Conservation (phyloP, 2,329 filamentous ascomycete genomes). For the Monascus ruber region DNA sequence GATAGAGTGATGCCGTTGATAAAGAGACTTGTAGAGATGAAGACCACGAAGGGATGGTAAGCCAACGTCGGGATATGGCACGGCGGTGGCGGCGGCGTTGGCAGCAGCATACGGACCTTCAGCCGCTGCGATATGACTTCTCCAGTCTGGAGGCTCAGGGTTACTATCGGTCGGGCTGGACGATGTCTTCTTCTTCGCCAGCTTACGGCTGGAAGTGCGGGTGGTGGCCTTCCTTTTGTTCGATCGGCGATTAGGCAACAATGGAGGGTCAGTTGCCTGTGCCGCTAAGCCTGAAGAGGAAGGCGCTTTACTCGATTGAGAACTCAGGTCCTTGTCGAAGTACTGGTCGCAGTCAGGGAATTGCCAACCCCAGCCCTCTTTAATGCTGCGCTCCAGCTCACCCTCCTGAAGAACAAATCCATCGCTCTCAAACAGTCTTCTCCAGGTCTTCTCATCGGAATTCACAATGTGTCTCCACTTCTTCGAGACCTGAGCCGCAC, state of each 20-base stretch:
- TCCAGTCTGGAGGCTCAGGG: constrained; percentile 33
- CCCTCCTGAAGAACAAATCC: constrained; percentile 67
- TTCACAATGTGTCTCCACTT: constrained; percentile 87
- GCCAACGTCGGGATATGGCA: constrained; percentile 72
- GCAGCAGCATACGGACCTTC: constrained; percentile 79
- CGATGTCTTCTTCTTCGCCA: constrained; percentile 45
- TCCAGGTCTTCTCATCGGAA: constrained; percentile 91
- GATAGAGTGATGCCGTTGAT: constrained; percentile 84
- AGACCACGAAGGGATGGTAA: constrained; percentile 67
- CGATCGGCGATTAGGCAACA: constrained; percentile 20
- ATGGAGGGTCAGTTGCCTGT: constrained; percentile 12
- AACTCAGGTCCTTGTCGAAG: constrained; percentile 69
- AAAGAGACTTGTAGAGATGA: constrained; percentile 92
- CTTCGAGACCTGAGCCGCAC: constrained; percentile 84
- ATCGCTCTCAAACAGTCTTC: constrained; percentile 75
- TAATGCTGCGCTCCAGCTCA: constrained; percentile 75
- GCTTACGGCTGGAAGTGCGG: constrained; percentile 39
- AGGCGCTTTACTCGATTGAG: constrained; percentile 21
- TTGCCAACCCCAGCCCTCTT: constrained; percentile 96
- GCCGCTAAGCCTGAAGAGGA: constrained; percentile 27
- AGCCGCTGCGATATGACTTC: constrained; percentile 40
- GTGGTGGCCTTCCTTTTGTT: constrained; percentile 38
- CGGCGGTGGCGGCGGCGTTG: constrained; percentile 67
- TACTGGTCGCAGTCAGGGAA: constrained; percentile 65
- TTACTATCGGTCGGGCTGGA: constrained; percentile 30